Conservation (phyloP, 2,329 filamentous ascomycete species). For the Apiospora aurea region DNA sequence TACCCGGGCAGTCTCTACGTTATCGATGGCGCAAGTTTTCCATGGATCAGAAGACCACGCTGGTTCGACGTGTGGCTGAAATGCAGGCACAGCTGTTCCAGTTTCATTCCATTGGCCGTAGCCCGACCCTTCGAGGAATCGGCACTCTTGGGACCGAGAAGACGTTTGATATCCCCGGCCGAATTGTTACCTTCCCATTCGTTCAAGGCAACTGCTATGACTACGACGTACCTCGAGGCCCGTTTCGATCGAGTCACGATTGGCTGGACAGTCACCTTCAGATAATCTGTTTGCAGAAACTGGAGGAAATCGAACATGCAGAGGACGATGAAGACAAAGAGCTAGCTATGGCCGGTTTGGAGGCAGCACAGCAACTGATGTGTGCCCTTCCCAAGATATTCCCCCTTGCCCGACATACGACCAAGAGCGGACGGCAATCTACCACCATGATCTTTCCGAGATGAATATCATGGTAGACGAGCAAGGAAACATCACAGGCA, state of each 20-base stretch:
- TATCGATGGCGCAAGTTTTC: conserved; percentile 40
- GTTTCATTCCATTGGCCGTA: conserved; percentile 30
- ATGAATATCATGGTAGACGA: conserved; percentile 51
- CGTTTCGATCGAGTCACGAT: conserved; percentile 47
- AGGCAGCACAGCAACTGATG: background rate
- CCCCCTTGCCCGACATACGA: background rate
- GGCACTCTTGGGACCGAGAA: conserved; percentile 34
- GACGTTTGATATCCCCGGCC: conserved; percentile 30
- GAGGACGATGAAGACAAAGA: background rate
- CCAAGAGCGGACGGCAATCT: conserved; percentile 43
- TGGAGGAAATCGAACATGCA: conserved; percentile 24
- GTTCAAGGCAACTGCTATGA: conserved; percentile 42
- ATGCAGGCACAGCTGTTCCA: conserved; percentile 41
- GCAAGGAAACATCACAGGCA: conserved; percentile 43
- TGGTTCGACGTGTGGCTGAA: conserved; percentile 42
- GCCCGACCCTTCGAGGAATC: background rate
- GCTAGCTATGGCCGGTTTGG: background rate
- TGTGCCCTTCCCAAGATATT: conserved; percentile 19
- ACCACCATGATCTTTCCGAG: conserved; percentile 46
- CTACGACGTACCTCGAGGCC: conserved; percentile 45
- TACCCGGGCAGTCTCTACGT: conserved; percentile 37
- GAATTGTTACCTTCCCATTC: conserved; percentile 43
- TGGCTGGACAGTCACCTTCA: conserved; percentile 45
- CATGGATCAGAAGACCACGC: conserved; percentile 40
- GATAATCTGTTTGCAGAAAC: conserved; percentile 41